These are phyloP conservation scores for Calonectria hawksworthii DNA, from an alignment of 2,329 filamentous ascomycete species.

Conservation along the genomic window DNA sequence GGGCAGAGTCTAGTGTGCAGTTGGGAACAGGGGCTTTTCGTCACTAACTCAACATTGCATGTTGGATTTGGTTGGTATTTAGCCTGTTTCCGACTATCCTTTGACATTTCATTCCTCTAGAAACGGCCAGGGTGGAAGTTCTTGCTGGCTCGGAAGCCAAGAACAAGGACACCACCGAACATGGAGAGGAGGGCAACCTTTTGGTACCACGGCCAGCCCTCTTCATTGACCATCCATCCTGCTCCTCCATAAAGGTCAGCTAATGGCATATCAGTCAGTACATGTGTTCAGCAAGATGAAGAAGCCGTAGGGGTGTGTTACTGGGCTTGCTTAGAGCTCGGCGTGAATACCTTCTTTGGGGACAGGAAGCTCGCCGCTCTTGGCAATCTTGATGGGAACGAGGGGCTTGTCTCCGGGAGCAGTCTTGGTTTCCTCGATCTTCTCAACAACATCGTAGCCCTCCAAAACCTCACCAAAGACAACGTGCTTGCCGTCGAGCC, in stretches of 20 bases:
- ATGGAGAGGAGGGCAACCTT: slow-evolving; percentile 40
- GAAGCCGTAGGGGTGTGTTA: slow-evolving; percentile 40
- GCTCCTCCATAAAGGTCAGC: slow-evolving; percentile 45
- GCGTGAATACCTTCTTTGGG: slow-evolving; percentile 93
- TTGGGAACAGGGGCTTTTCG: background rate
- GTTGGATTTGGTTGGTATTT: slow-evolving; percentile 2
- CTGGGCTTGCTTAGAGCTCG: slow-evolving; percentile 77
- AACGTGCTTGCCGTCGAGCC: slow-evolving; percentile 88
- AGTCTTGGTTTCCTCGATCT: slow-evolving; percentile 82
- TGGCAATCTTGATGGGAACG: slow-evolving; percentile 80
- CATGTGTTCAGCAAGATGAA: slow-evolving; percentile 41
- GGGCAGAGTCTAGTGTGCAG: background rate
- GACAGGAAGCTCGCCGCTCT: slow-evolving; percentile 87
- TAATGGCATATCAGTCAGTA: slow-evolving; percentile 54
- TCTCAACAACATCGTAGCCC: slow-evolving; percentile 84
- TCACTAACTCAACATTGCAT: background rate
- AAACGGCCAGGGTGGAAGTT: slow-evolving; percentile 25
- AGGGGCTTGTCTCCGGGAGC: slow-evolving; percentile 76
- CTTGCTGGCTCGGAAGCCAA: slow-evolving; percentile 39
- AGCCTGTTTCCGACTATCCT: background rate
- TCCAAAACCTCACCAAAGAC: slow-evolving; percentile 92
- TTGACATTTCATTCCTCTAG: background rate
- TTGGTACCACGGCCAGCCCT: slow-evolving; percentile 41
- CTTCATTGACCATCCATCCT: slow-evolving; percentile 36
- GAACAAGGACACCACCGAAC: slow-evolving; percentile 36